Percentiles rank a stretch among this genome's conserved stretches.
phyloP scores from a whole-genome alignment of 169 alveolate species.

The Cryptosporidium xiaoi region DNA sequence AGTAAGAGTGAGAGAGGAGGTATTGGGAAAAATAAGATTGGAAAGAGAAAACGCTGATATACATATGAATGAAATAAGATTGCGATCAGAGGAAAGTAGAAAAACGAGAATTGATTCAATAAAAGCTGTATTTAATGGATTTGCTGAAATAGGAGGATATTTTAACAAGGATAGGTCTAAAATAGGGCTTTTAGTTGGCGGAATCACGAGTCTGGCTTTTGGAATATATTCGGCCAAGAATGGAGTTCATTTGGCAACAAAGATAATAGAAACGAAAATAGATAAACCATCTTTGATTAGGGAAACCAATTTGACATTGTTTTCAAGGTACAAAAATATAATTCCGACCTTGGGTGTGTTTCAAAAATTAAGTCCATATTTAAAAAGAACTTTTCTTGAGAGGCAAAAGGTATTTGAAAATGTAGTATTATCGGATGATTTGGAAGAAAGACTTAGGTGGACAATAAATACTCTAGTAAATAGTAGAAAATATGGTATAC shows the following conservation, averaged over 20 bases:
- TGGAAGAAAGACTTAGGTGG: slow-evolving; percentile 90
- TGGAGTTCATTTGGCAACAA: slow-evolving; percentile 80
- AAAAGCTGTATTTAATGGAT: slow-evolving; percentile 83
- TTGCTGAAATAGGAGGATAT: slow-evolving; percentile 76
- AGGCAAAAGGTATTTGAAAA: slow-evolving; percentile 82
- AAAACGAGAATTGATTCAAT: slow-evolving; percentile 90
- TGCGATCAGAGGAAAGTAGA: slow-evolving; percentile 89
- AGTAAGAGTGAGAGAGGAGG: slow-evolving; percentile 87
- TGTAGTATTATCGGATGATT: slow-evolving; percentile 87
- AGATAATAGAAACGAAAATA: slow-evolving; percentile 76
- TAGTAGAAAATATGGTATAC: slow-evolving; percentile 90
- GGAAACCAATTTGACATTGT: slow-evolving; percentile 74
- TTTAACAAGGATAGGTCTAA: slow-evolving; percentile 73
- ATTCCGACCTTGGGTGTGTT: slow-evolving; percentile 59
- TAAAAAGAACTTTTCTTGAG: too few relatives aligned
- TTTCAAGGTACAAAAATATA: slow-evolving; percentile 27
- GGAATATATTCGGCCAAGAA: slow-evolving; percentile 85
- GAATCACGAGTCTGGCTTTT: slow-evolving; percentile 83
- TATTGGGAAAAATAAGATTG: slow-evolving; percentile 82
- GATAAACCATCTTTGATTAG: slow-evolving; percentile 82
- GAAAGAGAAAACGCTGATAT: slow-evolving; percentile 86
- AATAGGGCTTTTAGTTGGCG: slow-evolving; percentile 78
- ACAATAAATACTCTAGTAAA: slow-evolving; percentile 93
- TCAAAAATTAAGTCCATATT: slow-evolving; percentile 39
- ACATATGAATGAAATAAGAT: slow-evolving; percentile 81